These are phyloP conservation scores for Diaporthe caulivora DNA, from an alignment of 2,329 filamentous ascomycete species.

Conservation along the genomic window DNA sequence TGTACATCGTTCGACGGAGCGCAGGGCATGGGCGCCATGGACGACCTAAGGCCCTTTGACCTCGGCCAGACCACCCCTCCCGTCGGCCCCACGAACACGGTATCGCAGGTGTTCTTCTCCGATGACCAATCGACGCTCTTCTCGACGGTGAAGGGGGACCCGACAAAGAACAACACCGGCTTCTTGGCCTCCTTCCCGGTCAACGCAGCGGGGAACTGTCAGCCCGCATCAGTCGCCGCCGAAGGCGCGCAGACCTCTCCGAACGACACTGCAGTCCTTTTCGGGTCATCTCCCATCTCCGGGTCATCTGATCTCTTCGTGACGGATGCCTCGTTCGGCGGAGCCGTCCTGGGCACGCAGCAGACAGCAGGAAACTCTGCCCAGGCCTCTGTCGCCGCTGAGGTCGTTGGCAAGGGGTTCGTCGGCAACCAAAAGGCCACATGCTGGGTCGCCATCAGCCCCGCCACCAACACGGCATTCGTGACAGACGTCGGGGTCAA, in stretches of 20 bases:
- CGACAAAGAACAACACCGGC: constrained; percentile 64
- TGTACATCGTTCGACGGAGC: constrained; percentile 54
- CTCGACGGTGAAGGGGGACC: constrained; percentile 72
- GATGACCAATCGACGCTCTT: constrained; percentile 64
- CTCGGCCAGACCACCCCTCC: constrained; percentile 70
- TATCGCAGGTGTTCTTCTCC: constrained; percentile 72
- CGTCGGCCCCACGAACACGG: constrained; percentile 66
- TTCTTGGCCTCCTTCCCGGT: constrained; percentile 67
- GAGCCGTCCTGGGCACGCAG: constrained; percentile 58
- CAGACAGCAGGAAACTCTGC: not conserved
- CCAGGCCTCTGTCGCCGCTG: constrained; percentile 44
- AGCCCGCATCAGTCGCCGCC: constrained; percentile 40
- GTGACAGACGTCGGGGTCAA: constrained; percentile 68
- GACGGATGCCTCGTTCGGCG: constrained; percentile 71
- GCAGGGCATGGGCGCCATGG: constrained; percentile 56
- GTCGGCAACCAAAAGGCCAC: constrained; percentile 66
- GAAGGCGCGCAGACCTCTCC: constrained; percentile 57
- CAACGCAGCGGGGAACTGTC: constrained; percentile 16
- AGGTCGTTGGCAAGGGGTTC: constrained; percentile 56
- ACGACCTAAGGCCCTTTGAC: constrained; percentile 60
- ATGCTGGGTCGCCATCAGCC: constrained; percentile 69
- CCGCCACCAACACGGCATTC: constrained; percentile 63
- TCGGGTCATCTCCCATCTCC: constrained; percentile 64
- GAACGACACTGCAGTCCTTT: constrained; percentile 65
- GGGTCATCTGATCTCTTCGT: constrained; percentile 61